Evolutionary conservation across 305 asterid species (phyloP), one percentile per base, ranked within the genome.

Genomic region (Withania somnifera): DNA sequence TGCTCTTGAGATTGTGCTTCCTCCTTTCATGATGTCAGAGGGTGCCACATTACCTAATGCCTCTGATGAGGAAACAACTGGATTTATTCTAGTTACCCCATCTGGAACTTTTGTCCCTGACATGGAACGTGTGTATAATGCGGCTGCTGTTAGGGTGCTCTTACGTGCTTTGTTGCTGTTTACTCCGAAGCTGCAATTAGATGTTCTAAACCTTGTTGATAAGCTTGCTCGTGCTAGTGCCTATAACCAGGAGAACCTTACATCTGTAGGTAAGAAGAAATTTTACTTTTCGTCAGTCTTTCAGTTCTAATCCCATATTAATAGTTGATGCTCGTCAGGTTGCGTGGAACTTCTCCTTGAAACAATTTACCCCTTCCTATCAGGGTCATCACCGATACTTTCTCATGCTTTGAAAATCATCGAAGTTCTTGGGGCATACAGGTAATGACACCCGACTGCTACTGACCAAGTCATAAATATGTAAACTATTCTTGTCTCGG

Each of bases 261-360:
- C 98, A 64, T 95, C 99, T 85, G 90, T 91, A 88, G 99, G 99
- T 97, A 91, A 84, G 94, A 82, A 85, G 81, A 73, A 42, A 77
- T 66, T 82, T 76, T 78, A 28, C 40, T 69, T 69, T 76, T 40
- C 71, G 64, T 84, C 81, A 24, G 53, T 79, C 81, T 45, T 81
- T 30, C 28, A 24, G 36, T 54, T 76, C 38, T 79, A 80, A 67
- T 81, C 77, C 83, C 78, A 51, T 50, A 34, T 81, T 66, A 64
- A 61, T 45, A 83, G 64, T 86, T 85, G 66, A 64, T 82, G 71
- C 81, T 85, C 85, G 30, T 79, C 91, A 97, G 99, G 99, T 83
- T 97, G 98, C 77, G 94, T 95, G 89, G 98, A 97, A 87, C 98
- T 97, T 89, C 92, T 97, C 67, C 92, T 97, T 91, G 98, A 97